Conservation (phyloP, 2,329 filamentous ascomycete genomes). For the Alternaria arbusti region DNA sequence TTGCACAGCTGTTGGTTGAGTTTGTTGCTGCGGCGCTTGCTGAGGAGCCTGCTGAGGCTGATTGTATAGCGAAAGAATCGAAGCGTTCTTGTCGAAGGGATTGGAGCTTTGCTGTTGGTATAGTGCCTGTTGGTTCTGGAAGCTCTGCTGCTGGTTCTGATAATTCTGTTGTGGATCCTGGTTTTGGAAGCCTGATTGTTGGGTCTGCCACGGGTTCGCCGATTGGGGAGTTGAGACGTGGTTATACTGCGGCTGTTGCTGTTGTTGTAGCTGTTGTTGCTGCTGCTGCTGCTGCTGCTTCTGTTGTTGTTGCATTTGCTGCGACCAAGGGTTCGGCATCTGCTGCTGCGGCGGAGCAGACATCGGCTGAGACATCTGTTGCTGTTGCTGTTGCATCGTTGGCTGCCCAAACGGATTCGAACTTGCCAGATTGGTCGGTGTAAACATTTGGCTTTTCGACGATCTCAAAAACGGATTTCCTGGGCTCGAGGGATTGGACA, state of each 20-base stretch:
- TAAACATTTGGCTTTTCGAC: conserved; percentile 52
- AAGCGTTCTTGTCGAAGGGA: conserved; percentile 68
- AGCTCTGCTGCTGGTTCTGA: conserved; percentile 21
- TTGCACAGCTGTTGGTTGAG: conserved; percentile 30
- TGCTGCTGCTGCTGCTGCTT: conserved; percentile 6
- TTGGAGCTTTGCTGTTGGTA: conserved; percentile 34
- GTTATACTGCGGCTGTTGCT: conserved; percentile 1
- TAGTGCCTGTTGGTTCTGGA: conserved; percentile 27
- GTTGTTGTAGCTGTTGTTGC: conserved; percentile 14
- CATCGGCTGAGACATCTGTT: conserved; percentile 30
- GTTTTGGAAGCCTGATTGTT: conserved; percentile 29
- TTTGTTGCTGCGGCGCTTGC: conserved; percentile 45
- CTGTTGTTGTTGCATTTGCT: conserved; percentile 22
- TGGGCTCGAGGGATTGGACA: conserved; percentile 47
- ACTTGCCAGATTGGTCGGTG: conserved; percentile 32
- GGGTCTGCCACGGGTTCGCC: conserved; percentile 34
- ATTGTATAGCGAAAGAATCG: conserved; percentile 78
- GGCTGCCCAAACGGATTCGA: conserved; percentile 51
- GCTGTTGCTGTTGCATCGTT: conserved; percentile 28
- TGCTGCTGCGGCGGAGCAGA: conserved; percentile 19
- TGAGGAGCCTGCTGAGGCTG: conserved; percentile 62
- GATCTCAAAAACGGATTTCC: conserved; percentile 55
- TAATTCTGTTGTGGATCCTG: conserved; percentile 23
- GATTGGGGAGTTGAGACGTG: conserved; percentile 19
- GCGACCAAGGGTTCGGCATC: conserved; percentile 31